These are phyloP conservation scores for Pythium brassicae DNA, from an alignment of 352 stramenopile genomes.

Conservation along the genomic window DNA sequence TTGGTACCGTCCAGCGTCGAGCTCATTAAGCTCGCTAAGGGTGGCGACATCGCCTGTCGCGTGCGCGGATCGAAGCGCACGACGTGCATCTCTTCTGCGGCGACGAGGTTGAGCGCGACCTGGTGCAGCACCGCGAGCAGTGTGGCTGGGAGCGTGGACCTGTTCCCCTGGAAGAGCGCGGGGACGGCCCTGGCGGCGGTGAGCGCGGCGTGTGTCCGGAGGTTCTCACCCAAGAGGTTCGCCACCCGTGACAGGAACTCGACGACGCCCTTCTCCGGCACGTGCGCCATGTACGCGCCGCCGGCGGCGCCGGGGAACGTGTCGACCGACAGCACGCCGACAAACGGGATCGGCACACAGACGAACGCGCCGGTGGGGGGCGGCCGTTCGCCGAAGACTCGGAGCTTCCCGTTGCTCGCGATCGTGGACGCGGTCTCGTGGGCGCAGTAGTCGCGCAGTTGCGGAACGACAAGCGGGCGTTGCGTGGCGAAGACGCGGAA, in stretches of 20 bases:
- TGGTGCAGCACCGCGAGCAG: slow-evolving; percentile 30
- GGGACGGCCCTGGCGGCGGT: slow-evolving; percentile 18
- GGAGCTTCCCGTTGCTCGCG: slow-evolving; percentile 14
- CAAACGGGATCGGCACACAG: slow-evolving; percentile 66
- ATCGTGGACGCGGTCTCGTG: slow-evolving; percentile 14
- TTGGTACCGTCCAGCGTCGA: no score
- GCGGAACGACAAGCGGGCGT: slow-evolving; percentile 36
- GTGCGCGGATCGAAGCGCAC: slow-evolving; percentile 14
- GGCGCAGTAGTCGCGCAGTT: slow-evolving; percentile 28
- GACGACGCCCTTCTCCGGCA: slow-evolving; percentile 59
- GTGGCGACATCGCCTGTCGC: background rate
- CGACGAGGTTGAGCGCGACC: slow-evolving; percentile 37
- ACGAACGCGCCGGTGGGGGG: slow-evolving; percentile 36
- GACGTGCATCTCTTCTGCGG: slow-evolving; percentile 33
- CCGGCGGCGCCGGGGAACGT: slow-evolving; percentile 55
- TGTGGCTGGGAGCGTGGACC: slow-evolving; percentile 30
- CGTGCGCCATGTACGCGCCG: slow-evolving; percentile 33
- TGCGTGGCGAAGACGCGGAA: slow-evolving; percentile 54
- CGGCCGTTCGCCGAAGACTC: slow-evolving; percentile 18
- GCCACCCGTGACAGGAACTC: slow-evolving; percentile 41
- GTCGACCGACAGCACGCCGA: slow-evolving; percentile 61
- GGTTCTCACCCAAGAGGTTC: slow-evolving; percentile 40
- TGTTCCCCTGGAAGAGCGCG: slow-evolving; percentile 58
- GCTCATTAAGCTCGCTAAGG: background rate
- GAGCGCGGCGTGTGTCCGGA: slow-evolving; percentile 26